Evolutionary conservation across 1,139 yeast genomes (phyloP).

Genomic region (Yamadazyma dushanensis): DNA sequence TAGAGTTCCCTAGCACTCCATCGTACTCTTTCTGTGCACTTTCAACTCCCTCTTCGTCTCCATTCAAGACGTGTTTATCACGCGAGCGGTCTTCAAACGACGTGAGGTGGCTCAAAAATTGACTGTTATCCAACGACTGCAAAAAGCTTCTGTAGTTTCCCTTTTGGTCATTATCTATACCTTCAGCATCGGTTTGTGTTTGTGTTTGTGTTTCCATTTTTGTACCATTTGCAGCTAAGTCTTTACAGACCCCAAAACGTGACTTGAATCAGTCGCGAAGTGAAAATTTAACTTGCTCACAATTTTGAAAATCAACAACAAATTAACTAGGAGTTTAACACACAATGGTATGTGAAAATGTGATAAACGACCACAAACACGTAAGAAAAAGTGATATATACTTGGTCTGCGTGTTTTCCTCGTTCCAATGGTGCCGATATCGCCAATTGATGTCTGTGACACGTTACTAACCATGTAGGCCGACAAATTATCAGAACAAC

Average conservation of each 20-base stretch:
- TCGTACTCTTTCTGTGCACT: not conserved
- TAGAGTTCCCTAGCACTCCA: constrained; percentile 10
- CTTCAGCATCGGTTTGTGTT: too few species aligned
- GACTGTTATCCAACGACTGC: constrained; percentile 33
- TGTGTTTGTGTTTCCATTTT: not conserved
- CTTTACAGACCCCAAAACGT: constrained; percentile 1
- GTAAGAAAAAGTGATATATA: not conserved
- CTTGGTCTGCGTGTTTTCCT: too few species aligned
- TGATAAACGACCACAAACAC: not conserved
- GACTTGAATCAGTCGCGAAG: constrained; percentile 1
- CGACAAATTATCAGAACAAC: constrained; percentile 91
- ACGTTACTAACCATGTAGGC: constrained; percentile 46
- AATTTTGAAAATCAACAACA: not conserved
- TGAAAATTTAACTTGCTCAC: not conserved
- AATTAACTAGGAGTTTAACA: too few species aligned
- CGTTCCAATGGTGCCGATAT: too few species aligned
- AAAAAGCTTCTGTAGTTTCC: constrained; percentile 25
- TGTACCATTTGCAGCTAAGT: too few species aligned
- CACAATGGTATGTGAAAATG: too few species aligned
- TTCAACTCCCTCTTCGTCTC: constrained; percentile 2
- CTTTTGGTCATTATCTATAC: too few species aligned
- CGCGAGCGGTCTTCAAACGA: constrained; percentile 24
- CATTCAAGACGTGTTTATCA: constrained; percentile 2
- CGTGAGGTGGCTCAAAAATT: constrained; percentile 32
- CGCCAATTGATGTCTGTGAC: too few species aligned